A percentile compares a stretch with the other conserved stretches of the same genome.
Evolutionary conservation across 2,329 filamentous ascomycete species (phyloP).

Genomic region (Beauveria medogensis): DNA sequence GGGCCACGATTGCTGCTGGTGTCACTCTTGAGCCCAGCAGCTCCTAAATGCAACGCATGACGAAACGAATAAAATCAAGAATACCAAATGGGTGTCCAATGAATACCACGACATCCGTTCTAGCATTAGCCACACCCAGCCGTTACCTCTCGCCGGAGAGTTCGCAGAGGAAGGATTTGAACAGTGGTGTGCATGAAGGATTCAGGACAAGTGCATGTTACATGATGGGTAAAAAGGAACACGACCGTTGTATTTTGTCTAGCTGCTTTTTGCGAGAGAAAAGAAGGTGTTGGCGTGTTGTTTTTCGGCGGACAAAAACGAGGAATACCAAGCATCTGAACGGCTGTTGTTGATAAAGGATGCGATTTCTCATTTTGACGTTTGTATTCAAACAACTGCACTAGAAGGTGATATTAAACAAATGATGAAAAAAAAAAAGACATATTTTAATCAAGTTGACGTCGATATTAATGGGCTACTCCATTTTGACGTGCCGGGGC

Average conservation of each 20-base stretch:
- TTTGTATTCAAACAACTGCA: background rate
- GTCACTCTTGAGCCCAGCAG: conserved; percentile 45
- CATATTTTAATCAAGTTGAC: background rate
- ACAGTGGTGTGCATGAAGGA: conserved; percentile 1
- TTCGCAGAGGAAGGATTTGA: background rate
- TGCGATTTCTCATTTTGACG: conserved; percentile 1
- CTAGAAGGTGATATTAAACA: background rate
- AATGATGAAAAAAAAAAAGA: background rate
- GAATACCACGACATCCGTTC: background rate
- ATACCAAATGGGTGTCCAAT: background rate
- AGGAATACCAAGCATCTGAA: conserved; percentile 7
- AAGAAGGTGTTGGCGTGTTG: conserved; percentile 4
- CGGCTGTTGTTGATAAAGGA: background rate
- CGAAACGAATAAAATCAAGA: background rate
- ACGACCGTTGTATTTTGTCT: conserved; percentile 3
- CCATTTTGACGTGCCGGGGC: background rate
- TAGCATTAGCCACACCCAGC: background rate
- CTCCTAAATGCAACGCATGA: conserved; percentile 24
- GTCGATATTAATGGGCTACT: background rate
- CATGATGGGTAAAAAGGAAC: background rate
- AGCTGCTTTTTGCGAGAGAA: background rate
- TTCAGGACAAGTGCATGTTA: conserved; percentile 1
- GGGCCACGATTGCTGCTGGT: conserved; percentile 69
- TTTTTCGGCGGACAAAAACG: background rate
- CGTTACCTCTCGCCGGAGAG: background rate